These are phyloP conservation scores for Zygosaccharomyces gambellarensis DNA, from an alignment of 805 yeast species.

Conservation along the genomic window DNA sequence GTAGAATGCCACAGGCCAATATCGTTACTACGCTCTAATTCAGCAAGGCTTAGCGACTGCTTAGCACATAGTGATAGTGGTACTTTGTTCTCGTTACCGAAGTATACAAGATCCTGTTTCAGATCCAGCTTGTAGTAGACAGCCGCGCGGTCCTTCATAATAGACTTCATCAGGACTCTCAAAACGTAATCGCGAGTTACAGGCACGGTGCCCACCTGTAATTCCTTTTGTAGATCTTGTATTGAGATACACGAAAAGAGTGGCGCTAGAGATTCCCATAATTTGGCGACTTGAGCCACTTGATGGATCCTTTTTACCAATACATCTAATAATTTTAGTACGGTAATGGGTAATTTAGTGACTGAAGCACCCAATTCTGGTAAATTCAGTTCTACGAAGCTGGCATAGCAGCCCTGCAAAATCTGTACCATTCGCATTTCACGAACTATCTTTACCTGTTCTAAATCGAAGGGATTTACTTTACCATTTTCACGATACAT, in stretches of 20 bases:
- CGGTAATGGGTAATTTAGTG: neutral
- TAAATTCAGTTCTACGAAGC: constrained; percentile 17
- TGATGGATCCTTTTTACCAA: constrained; percentile 16
- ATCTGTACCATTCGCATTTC: constrained; percentile 10
- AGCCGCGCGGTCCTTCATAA: constrained; percentile 25
- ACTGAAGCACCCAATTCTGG: constrained; percentile 11
- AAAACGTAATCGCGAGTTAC: constrained; percentile 24
- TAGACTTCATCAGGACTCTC: constrained; percentile 28
- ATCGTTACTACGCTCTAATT: constrained; percentile 24
- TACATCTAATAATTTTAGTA: constrained; percentile 8
- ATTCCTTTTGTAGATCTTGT: constrained; percentile 19
- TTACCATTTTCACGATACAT: constrained; percentile 11
- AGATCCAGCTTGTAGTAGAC: constrained; percentile 30
- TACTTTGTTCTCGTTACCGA: constrained; percentile 25
- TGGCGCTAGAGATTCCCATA: constrained; percentile 29
- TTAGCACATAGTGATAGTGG: constrained; percentile 17
- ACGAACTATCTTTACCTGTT: constrained; percentile 25
- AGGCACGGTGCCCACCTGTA: constrained; percentile 9
- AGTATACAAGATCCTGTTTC: constrained; percentile 24
- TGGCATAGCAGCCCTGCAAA: constrained; percentile 15
- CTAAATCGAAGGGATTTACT: constrained; percentile 31
- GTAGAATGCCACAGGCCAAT: constrained; percentile 23
- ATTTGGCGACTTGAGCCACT: constrained; percentile 19
- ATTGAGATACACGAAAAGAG: constrained; percentile 29
- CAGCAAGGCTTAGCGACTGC: constrained; percentile 7